phyloP scores from a whole-genome alignment of 805 yeast species.

The Metschnikowia chrysomelidarum region DNA sequence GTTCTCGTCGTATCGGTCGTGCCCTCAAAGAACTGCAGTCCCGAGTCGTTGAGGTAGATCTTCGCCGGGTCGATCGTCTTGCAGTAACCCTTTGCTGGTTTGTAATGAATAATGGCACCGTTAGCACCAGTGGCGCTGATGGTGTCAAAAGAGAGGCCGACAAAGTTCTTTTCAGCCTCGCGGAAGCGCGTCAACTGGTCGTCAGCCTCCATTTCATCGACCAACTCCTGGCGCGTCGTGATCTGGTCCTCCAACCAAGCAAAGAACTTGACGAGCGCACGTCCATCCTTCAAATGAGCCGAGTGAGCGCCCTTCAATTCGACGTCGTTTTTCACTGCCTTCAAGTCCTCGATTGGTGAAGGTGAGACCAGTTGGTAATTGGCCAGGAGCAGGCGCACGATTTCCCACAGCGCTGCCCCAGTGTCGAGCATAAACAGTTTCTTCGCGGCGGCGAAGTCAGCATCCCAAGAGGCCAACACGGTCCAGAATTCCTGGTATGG shows the following conservation, averaged over 20 bases:
- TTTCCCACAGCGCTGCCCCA: conserved; percentile 38
- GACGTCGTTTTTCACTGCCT: conserved; percentile 48
- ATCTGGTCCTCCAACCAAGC: conserved; percentile 61
- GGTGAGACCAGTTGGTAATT: conserved; percentile 26
- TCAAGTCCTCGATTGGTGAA: conserved; percentile 48
- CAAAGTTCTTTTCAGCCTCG: conserved; percentile 44
- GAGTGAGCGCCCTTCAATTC: conserved; percentile 51
- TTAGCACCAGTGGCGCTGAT: conserved; percentile 75
- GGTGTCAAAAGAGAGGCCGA: conserved; percentile 70
- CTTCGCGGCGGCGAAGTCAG: conserved; percentile 29
- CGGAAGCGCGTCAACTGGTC: conserved; percentile 41
- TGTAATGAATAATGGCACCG: conserved; percentile 75
- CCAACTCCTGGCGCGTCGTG: conserved; percentile 33
- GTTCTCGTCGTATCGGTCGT: conserved; percentile 67
- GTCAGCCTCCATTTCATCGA: conserved; percentile 62
- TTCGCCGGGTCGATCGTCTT: conserved; percentile 51
- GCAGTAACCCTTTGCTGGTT: conserved; percentile 48
- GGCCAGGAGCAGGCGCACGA: conserved; percentile 34
- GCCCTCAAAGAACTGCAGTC: conserved; percentile 61
- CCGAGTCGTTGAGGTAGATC: conserved; percentile 56
- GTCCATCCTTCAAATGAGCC: conserved; percentile 59
- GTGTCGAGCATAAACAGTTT: conserved; percentile 32
- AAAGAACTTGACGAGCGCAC: conserved; percentile 51
- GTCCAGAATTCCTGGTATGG: conserved; percentile 48
- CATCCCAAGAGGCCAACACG: conserved; percentile 39